Evolutionary conservation across 257 asterid genomes (phyloP).

Genomic region (Solanum pinnatisectum): DNA sequence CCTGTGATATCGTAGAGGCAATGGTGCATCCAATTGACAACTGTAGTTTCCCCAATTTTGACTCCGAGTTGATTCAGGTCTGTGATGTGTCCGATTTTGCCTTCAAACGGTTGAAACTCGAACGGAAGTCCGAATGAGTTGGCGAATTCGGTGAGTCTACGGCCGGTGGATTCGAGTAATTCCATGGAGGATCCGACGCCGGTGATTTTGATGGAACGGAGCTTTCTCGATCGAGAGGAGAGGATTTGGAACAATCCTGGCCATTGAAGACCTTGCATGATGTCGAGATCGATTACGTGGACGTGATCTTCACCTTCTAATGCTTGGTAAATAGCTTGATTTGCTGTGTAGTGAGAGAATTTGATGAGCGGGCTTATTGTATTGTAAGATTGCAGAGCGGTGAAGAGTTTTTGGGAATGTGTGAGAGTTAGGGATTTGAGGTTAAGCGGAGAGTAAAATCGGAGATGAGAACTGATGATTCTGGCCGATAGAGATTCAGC

Average conservation of each 20-base stretch:
- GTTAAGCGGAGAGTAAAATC: slow-evolving; percentile 49
- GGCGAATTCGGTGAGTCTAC: slow-evolving; percentile 68
- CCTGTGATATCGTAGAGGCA: slow-evolving; percentile 80
- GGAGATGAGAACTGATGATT: slow-evolving; percentile 50
- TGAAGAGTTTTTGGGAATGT: slow-evolving; percentile 54
- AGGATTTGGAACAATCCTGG: slow-evolving; percentile 87
- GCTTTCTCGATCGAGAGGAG: slow-evolving; percentile 48
- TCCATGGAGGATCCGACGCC: slow-evolving; percentile 73
- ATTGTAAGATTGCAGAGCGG: slow-evolving; percentile 69
- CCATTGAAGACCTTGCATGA: slow-evolving; percentile 99
- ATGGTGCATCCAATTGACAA: slow-evolving; percentile 92
- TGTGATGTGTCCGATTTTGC: slow-evolving; percentile 48
- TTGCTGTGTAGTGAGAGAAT: slow-evolving; percentile 92
- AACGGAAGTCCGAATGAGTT: slow-evolving; percentile 57
- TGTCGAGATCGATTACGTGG: slow-evolving; percentile 90
- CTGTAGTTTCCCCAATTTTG: slow-evolving; percentile 45
- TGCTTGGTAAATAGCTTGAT: slow-evolving; percentile 81
- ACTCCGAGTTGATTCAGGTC: slow-evolving; percentile 38
- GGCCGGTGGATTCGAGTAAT: slow-evolving; percentile 55
- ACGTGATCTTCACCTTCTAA: slow-evolving; percentile 74
- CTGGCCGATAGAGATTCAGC: slow-evolving; percentile 83
- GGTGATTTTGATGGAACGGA: slow-evolving; percentile 52
- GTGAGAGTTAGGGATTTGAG: slow-evolving; percentile 17
- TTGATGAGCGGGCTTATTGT: slow-evolving; percentile 70
- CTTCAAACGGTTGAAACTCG: slow-evolving; percentile 58